Evolutionary conservation across 2,329 filamentous ascomycete genomes (phyloP), one percentile per base, ranked within the genome.

Genomic region (Neophaeococcomyces aloes): DNA sequence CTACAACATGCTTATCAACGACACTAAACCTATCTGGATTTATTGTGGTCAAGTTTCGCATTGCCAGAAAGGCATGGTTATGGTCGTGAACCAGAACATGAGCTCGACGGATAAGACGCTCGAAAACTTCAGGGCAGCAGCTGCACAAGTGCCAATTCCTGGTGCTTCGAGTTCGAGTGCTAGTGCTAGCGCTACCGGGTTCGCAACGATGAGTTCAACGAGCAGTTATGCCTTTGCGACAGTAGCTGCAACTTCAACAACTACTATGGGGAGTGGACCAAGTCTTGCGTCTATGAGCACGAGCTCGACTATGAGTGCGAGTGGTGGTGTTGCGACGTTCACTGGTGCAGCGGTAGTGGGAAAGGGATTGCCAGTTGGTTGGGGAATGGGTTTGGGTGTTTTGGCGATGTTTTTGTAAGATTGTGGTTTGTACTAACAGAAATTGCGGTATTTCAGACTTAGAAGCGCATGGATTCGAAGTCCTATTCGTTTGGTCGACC

Each of bases 31-130:
- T 23, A 69, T 88, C 52, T 91, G 85, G 83, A 66, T 84, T 52
- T 89, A 82, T 71, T 89, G 84, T 66, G 78, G 77, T 23, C 80
- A 86, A 62, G 78, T 61, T 35, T 75, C 71, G 57, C 85, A 91
- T 66, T 91, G 84, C 64, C 75, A 86, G 62, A 65, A 60, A 37
- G 82, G 82, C 49, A 87, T 87, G 81, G 72, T 74, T 45, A 81
- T 84, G 67, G 81, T 84, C 25, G 79, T 87, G 59, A 87, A 88
- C 63, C 49, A 50, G 29, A 49, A 51, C 46, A 42, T 42, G 34
- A 43, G 38, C 8, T 37, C 34, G 10, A 43, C 51, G 11, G 30
- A 29, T 11, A 53, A 53, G 35, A 55, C 53, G 5, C 49, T 55
- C 29, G 50, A 55, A 17, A 48, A 47, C 21, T 55, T 53, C 42